Base-by-base conservation (phyloP, 2,329 filamentous ascomycete genomes). In the Alternaria sp. region DNA sequence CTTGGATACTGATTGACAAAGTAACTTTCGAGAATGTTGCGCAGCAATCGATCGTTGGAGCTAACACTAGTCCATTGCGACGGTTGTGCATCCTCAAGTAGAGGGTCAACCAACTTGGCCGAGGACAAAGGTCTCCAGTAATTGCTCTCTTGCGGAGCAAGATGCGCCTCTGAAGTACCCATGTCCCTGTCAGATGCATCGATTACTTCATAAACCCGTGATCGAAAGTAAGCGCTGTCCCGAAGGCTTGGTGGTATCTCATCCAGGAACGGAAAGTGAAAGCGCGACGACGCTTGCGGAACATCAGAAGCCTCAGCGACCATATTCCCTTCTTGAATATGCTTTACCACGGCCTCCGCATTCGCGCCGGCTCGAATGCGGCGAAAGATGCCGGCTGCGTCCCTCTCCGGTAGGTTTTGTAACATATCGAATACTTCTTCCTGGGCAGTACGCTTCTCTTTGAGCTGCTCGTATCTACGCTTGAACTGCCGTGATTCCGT, bases 41-140 rank as follows among this genome's bases (percentile, higher is more conserved):
- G 62, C 43, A 73, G 59, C 9, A 71, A 52, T 15, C 47, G 25
- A 36, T 73, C 60, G 13, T 73, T 65, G 12, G 61, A 40, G 26
- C 61, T 65, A 21, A 73, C 63, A 12, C 49, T 61, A 21, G 71
- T 71, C 68, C 71, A 73, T 11, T 62, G 17, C 15, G 67, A 71
- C 21, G 59, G 53, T 21, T 25, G 62, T n/a, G 62, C 61, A n/a
- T 61, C 44, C 12, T 63, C 59, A 12, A 71, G 59, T 45, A 57
- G 51, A 46, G 66, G 62, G 47, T 72, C 68, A 19, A 69, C 51
- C 25, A 72, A 43, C 53, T 62, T 60, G 44, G 71, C 71, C 50
- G 70, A 57, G 36, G 63, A 61, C 19, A 61, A 66, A 12, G 70
- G 60, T 21, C 62, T 72, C 50, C 60, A 23, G 56, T 73, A 70